Conservation (phyloP, 495 filamentous ascomycete species). For the Filosporella fistucella region DNA sequence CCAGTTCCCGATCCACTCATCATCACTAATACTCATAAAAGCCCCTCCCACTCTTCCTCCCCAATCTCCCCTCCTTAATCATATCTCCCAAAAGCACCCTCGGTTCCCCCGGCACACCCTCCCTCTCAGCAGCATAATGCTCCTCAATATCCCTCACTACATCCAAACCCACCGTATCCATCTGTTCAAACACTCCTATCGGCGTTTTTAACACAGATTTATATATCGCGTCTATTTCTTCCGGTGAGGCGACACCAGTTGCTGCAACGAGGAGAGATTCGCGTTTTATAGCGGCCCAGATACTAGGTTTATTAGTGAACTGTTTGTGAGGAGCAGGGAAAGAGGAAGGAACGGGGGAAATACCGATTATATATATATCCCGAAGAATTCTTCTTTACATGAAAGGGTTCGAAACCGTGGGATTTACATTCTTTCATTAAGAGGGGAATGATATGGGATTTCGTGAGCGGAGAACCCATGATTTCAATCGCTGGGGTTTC, state of each 20-base stretch:
- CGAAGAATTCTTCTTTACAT: conserved; percentile 29
- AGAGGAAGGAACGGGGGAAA: not conserved
- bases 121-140: conserved; percentile 27
- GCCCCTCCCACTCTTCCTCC: conserved; percentile 29
- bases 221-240: conserved; percentile 36
- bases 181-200: conserved; percentile 34
- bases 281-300: conserved; percentile 39
- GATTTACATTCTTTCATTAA: conserved; percentile 25
- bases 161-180: conserved; percentile 38
- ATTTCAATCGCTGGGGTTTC: conserved; percentile 37
- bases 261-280: conserved; percentile 30
- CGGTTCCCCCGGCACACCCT: conserved; percentile 24
- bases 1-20: too few relatives aligned
- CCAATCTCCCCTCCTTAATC: conserved; percentile 25
- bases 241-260: conserved; percentile 29
- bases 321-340: not conserved
- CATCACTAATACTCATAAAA: conserved; percentile 34
- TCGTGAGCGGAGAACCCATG: conserved; percentile 31
- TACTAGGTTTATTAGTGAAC: conserved; percentile 17
- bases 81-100: conserved; percentile 23
- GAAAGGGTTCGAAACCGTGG: conserved; percentile 36
- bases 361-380: conserved; percentile 39
- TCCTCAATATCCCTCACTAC: conserved; percentile 36
- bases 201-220: conserved; percentile 33
- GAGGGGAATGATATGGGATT: conserved; percentile 23